These are phyloP conservation scores for Verticillium alfalfae DNA, from an alignment of 2,329 filamentous ascomycete genomes.

Conservation along the genomic window DNA sequence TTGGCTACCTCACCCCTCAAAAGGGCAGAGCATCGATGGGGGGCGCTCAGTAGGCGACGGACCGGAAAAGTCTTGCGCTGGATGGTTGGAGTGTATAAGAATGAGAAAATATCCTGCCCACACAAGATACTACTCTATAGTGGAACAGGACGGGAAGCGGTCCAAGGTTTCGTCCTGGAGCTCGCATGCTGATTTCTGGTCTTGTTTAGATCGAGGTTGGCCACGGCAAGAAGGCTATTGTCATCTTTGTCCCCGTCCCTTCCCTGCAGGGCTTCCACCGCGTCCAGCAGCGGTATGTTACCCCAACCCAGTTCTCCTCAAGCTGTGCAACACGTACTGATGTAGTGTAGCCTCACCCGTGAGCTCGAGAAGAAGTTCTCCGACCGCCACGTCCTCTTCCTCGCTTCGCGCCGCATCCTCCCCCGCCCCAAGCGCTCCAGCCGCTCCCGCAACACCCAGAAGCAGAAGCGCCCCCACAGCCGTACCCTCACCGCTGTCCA, in stretches of 20 bases:
- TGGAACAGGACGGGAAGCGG: conserved; percentile 72
- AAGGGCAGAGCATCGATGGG: background rate
- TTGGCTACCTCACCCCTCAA: background rate
- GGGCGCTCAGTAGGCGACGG: background rate
- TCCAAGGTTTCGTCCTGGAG: conserved; percentile 67
- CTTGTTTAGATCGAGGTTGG: conserved; percentile 94
- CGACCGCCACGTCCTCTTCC: conserved; percentile 98
- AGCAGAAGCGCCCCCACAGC: conserved; percentile 96
- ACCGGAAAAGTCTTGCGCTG: background rate
- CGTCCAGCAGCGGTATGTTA: conserved; percentile 94
- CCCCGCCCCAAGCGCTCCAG: conserved; percentile 97
- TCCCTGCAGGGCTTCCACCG: conserved; percentile 98
- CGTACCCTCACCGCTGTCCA: conserved; percentile 98
- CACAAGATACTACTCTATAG: conserved; percentile 12
- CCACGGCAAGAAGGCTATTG: conserved; percentile 99
- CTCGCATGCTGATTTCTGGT: conserved; percentile 68
- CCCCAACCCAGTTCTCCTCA: background rate
- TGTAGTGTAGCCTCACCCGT: conserved; percentile 76
- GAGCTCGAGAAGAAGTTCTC: conserved; percentile 99
- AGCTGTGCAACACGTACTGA: background rate
- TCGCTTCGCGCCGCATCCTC: conserved; percentile 97
- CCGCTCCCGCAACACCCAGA: conserved; percentile 93
- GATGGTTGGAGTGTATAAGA: background rate
- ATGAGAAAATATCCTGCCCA: conserved; percentile 12
- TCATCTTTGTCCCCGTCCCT: conserved; percentile 99